Evolutionary conservation across 2,329 filamentous ascomycete genomes (phyloP).

Genomic region (Diplodia sapinea): DNA sequence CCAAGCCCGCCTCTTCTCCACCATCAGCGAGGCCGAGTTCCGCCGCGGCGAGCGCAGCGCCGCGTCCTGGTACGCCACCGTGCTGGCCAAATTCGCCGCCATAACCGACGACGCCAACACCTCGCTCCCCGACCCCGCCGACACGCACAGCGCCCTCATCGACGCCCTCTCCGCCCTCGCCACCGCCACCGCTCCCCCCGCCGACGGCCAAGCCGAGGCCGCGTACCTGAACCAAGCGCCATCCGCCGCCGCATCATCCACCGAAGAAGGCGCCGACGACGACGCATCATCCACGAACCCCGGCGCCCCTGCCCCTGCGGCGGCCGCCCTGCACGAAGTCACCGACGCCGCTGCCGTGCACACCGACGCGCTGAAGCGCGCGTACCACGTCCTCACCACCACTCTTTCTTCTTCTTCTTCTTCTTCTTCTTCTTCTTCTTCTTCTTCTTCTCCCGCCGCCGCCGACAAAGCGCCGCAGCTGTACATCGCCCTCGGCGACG

Average conservation of each 20-base stretch:
- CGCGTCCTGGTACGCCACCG: constrained; percentile 45
- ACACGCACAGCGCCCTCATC: constrained; percentile 51
- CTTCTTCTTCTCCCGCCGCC: neutral
- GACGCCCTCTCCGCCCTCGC: constrained; percentile 57
- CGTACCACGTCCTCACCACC: constrained; percentile 14
- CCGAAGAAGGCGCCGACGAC: constrained; percentile 56
- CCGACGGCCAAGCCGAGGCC: constrained; percentile 53
- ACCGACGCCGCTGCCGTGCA: neutral
- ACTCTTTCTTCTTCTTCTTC: neutral
- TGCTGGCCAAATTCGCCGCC: constrained; percentile 6
- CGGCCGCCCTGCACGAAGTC: constrained; percentile 34
- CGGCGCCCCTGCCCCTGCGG: neutral
- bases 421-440: neutral
- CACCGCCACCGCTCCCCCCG: constrained; percentile 55
- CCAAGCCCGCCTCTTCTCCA: constrained; percentile 52
- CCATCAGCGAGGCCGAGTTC: constrained; percentile 23
- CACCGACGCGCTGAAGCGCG: constrained; percentile 36
- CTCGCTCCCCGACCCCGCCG: neutral
- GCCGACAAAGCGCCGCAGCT: constrained; percentile 22
- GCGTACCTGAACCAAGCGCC: constrained; percentile 62
- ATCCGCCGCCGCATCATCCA: too few species aligned
- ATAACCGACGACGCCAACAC: constrained; percentile 36
- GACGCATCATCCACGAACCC: constrained; percentile 24
- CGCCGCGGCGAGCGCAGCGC: constrained; percentile 16
- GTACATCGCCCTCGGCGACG: constrained; percentile 17